Evolutionary conservation across 805 yeast species (phyloP).

Genomic region (Sugiyamaella lignohabitans): DNA sequence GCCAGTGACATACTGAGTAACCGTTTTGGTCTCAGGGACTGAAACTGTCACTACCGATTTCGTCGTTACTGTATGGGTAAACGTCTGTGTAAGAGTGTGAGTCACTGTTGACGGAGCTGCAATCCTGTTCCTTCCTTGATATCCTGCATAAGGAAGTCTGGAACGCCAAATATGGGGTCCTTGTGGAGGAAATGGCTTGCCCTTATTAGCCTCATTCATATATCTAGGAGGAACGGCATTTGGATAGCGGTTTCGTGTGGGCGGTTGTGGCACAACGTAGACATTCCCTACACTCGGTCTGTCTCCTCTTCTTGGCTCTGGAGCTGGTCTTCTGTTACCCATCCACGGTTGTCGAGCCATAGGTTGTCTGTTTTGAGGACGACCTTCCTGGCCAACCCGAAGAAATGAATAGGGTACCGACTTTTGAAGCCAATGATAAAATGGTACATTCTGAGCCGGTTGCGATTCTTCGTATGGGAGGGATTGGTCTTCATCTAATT

Average conservation of each 20-base stretch:
- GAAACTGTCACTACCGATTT: background rate
- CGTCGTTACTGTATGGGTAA: background rate
- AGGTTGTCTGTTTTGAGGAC: no score
- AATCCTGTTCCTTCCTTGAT: background rate
- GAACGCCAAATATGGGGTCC: no score
- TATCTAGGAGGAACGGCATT: no score
- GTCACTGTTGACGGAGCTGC: background rate
- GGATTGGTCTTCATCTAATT: background rate
- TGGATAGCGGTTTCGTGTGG: no score
- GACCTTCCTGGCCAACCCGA: no score
- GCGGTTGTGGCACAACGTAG: no score
- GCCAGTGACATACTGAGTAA: background rate
- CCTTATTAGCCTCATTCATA: no score
- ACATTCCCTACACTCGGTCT: no score
- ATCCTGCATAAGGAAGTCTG: background rate
- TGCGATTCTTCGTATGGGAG: background rate
- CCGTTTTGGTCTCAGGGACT: background rate
- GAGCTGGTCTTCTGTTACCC: no score
- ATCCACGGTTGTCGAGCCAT: no score
- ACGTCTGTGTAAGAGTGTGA: background rate
- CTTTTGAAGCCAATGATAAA: background rate
- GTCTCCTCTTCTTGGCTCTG: no score
- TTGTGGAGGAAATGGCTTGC: no score
- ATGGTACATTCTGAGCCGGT: background rate
- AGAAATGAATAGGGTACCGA: background rate